These are phyloP conservation scores for Cercospora sp. DNA, from an alignment of 2,329 filamentous ascomycete genomes.

Conservation along the genomic window DNA sequence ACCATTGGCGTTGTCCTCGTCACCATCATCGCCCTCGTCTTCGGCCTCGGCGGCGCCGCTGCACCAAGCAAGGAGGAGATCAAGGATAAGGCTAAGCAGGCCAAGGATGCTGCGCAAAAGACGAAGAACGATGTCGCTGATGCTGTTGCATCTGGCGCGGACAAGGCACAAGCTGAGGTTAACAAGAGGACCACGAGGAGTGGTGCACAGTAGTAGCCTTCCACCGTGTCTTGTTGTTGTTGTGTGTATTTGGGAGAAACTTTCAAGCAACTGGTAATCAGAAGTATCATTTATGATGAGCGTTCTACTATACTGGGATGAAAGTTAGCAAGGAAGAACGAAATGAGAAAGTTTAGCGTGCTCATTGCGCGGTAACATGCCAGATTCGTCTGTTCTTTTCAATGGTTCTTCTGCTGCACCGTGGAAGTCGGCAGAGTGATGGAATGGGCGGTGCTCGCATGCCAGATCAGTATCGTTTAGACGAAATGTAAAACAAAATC, in stretches of 20 bases:
- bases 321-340: neutral
- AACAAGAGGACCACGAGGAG: slow-evolving; percentile 52
- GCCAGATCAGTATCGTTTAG: neutral
- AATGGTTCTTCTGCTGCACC: neutral
- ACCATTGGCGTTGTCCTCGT: slow-evolving; percentile 70
- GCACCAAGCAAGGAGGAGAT: slow-evolving; percentile 64
- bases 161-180: slow-evolving; percentile 71
- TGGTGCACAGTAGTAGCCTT: slow-evolving; percentile 21
- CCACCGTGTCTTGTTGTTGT: neutral
- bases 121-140: slow-evolving; percentile 70
- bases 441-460: neutral
- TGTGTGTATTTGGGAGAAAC: neutral
- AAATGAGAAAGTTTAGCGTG: neutral
- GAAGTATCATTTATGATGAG: neutral
- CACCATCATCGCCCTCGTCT: slow-evolving; percentile 68
- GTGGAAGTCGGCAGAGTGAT: neutral
- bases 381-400: neutral
- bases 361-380: neutral
- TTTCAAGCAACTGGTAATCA: neutral
- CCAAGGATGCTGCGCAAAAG: slow-evolving; percentile 68
- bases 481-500: neutral
- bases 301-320: slow-evolving; percentile 1
- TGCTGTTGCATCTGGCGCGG: slow-evolving; percentile 60
- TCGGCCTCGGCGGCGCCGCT: slow-evolving; percentile 62
- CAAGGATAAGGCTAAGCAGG: slow-evolving; percentile 72